Conservation (phyloP, 352 stramenopile species). For the Phytopythium mirpurense region DNA sequence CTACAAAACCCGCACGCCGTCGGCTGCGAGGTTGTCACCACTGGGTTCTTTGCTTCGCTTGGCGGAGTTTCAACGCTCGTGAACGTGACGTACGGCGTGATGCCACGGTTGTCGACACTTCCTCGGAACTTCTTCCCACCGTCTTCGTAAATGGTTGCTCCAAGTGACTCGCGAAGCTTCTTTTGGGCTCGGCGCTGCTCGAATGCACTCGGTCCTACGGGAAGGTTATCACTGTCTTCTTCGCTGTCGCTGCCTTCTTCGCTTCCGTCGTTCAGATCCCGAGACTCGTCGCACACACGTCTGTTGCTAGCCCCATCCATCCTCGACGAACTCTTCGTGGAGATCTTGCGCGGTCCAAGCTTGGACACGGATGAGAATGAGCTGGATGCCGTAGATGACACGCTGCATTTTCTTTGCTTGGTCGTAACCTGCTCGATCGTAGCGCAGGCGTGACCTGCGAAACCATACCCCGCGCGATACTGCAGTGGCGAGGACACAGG, state of each 20-base stretch:
- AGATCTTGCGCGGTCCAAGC: background rate
- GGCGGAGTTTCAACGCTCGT: constrained; percentile 42
- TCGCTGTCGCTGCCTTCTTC: constrained; percentile 1
- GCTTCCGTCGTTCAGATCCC: no score
- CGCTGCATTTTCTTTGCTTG: background rate
- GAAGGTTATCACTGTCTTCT: background rate
- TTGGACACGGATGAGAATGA: background rate
- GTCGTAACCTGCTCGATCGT: background rate
- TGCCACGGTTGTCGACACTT: constrained; percentile 42
- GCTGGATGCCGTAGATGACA: background rate
- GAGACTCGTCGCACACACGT: background rate
- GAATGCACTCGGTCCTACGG: constrained; percentile 5
- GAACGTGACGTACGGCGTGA: constrained; percentile 66
- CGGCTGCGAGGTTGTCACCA: constrained; percentile 18
- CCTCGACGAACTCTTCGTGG: background rate
- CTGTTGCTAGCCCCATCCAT: background rate
- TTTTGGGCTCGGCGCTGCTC: constrained; percentile 19
- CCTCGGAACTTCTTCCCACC: constrained; percentile 36
- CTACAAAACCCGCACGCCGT: constrained; percentile 66
- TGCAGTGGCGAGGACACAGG: background rate
- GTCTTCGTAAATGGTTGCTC: constrained; percentile 32
- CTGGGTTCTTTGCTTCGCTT: constrained; percentile 41
- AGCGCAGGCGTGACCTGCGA: background rate
- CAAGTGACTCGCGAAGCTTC: constrained; percentile 21
- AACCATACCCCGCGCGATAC: background rate